Percentiles rank a stretch among this genome's conserved stretches.
phyloP scores from a whole-genome alignment of 768 basidiomycete genomes.

The Suillus ampliporus region DNA sequence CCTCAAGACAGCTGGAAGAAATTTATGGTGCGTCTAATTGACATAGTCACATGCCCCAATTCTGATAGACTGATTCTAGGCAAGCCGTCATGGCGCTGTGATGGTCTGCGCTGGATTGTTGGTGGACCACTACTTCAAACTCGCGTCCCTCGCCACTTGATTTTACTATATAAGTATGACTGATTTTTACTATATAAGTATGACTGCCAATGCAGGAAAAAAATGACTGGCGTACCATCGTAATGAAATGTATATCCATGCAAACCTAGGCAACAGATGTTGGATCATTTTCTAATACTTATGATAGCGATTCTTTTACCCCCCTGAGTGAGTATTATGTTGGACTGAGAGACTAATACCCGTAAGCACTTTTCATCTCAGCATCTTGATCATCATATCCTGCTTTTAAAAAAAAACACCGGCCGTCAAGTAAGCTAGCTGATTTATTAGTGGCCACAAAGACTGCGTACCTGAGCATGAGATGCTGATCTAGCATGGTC shows the following conservation, averaged over 20 bases:
- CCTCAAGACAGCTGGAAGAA: neutral
- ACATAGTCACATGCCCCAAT: neutral
- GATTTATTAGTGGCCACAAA: too few relatives aligned
- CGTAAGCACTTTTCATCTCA: too few relatives aligned
- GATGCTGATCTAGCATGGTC: neutral
- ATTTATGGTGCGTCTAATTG: neutral
- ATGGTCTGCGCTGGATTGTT: neutral
- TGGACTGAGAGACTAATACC: too few relatives aligned
- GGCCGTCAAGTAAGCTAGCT: too few relatives aligned
- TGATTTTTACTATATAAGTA: neutral
- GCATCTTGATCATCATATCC: too few relatives aligned
- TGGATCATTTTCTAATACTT: too few relatives aligned
- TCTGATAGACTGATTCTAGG: neutral
- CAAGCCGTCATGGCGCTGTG: neutral
- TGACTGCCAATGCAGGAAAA: too few relatives aligned
- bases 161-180: neutral
- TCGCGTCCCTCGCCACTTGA: neutral
- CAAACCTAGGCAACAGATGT: too few relatives aligned
- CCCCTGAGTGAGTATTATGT: too few relatives aligned
- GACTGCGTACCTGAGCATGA: neutral
- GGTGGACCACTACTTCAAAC: neutral
- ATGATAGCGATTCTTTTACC: too few relatives aligned
- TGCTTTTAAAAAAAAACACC: too few relatives aligned
- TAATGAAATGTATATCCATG: too few relatives aligned
- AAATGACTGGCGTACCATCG: neutral